Evolutionary conservation across 306 rosid genomes (phyloP), one percentile per base, ranked within the genome.

Genomic region (Vigna trinervia): DNA sequence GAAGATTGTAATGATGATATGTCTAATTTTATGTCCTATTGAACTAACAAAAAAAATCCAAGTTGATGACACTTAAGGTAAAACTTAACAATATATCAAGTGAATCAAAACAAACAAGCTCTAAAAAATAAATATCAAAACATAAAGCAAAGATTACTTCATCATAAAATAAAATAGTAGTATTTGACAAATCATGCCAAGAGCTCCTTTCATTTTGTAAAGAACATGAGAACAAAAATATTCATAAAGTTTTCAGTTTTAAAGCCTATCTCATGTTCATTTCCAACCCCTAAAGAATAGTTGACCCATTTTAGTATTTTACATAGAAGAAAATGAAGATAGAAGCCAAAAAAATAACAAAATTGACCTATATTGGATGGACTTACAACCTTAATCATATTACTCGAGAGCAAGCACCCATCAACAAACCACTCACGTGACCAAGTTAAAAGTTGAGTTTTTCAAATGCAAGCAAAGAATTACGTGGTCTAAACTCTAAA

Each of bases 371-470:
- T 80, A 76, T 73, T 77, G 56, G 86, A 85, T 80, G 93, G 81
- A 84, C 85, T 86, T 81, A 87, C 86, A 10, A 96, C 82, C 83
- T 90, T 91, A 74, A 91, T 83, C 77, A 79, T 85, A 52, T 83
- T 90, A 80, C 99, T 92, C 94, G 92, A 26, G 28, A 92, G 81
- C 97, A 96, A 86, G 88, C 85, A 84, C 98, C 99, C 98, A 92
- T 96, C 88, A 67, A 86, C 79, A 80, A 65, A 82, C 51, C 74
- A 79, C 62, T 69, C 74, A 39, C 68, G 39, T 28, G 64, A 75
- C 30, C 36, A 78, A 68, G 65, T 23, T 38, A 76, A 68, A 74
- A 82, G 58, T 52, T 38, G 62, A 68, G 38, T 22, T 71, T 83
- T 70, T 76, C 76, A 79, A 64, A 78, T 63, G 69, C 70, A 83